phyloP scores from a whole-genome alignment of 148 eudicot genomes.

The Chenopodium formosanum region DNA sequence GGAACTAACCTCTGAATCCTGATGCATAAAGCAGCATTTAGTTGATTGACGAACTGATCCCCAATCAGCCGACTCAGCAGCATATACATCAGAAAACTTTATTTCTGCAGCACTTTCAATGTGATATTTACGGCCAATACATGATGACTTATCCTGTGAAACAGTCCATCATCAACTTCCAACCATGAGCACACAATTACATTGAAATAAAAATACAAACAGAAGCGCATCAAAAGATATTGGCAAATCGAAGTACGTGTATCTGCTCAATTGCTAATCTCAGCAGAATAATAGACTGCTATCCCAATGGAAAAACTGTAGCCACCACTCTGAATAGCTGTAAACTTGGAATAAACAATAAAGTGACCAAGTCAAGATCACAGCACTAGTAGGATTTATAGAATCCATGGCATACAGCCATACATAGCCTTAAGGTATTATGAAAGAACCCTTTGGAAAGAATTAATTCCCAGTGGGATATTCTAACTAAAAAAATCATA shows the following conservation, averaged over 20 bases:
- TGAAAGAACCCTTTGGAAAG: background rate
- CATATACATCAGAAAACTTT: slow-evolving; percentile 64
- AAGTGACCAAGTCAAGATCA: too few relatives aligned
- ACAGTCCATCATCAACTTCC: slow-evolving; percentile 1
- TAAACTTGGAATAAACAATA: background rate
- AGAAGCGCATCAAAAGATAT: slow-evolving; percentile 12
- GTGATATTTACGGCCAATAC: slow-evolving; percentile 38
- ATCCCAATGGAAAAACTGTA: background rate
- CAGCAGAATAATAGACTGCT: background rate
- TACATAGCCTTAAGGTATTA: background rate
- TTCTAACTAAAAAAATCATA: background rate
- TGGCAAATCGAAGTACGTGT: slow-evolving; percentile 1
- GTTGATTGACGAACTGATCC: slow-evolving; percentile 55
- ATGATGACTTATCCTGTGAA: slow-evolving; percentile 49
- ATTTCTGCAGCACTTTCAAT: slow-evolving; percentile 43
- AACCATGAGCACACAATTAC: background rate
- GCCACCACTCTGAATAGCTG: background rate
- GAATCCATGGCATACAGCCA: background rate
- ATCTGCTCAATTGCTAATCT: background rate
- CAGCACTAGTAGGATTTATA: background rate
- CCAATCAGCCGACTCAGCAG: slow-evolving; percentile 56
- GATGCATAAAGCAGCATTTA: slow-evolving; percentile 45
- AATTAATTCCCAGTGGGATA: background rate
- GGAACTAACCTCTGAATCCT: slow-evolving; percentile 52
- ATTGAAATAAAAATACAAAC: background rate